phyloP scores from a whole-genome alignment of 2,329 filamentous ascomycete genomes.

The Ciborinia camelliae region DNA sequence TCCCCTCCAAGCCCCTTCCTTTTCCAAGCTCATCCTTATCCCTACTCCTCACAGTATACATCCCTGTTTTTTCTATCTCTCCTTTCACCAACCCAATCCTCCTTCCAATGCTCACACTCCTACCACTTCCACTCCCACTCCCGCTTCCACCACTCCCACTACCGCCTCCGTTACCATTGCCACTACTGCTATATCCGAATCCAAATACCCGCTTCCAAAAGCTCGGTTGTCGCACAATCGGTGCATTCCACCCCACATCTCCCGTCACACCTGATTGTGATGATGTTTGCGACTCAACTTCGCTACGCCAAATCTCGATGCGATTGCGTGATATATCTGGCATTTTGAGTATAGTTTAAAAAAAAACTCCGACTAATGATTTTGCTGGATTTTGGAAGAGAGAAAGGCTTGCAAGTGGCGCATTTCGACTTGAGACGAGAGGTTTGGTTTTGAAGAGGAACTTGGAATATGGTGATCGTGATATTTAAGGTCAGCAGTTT shows the following conservation, averaged over 20 bases:
- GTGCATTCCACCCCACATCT: neutral
- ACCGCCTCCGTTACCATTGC: neutral
- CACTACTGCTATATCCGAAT: neutral
- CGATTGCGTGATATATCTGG: constrained; percentile 10
- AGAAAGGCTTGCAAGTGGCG: neutral
- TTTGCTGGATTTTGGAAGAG: neutral
- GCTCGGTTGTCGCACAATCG: neutral
- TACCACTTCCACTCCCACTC: neutral
- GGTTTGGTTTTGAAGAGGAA: neutral
- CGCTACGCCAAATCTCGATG: constrained; percentile 15
- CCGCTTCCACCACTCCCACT: neutral
- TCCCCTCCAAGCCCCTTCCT: neutral
- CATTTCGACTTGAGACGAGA: neutral
- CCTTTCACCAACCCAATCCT: constrained; percentile 6
- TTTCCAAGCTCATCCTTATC: neutral
- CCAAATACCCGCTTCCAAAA: constrained; percentile 11
- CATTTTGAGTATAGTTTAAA: constrained; percentile 6
- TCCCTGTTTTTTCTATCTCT: constrained; percentile 13
- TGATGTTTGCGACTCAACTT: constrained; percentile 15
- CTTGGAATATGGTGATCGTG: neutral
- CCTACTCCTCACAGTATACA: constrained; percentile 15
- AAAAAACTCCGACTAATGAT: neutral
- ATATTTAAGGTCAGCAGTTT: constrained; percentile 11
- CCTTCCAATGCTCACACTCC: neutral
- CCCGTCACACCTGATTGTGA: neutral